Conservation (phyloP, 495 filamentous ascomycete species). For the Podospora bellae-mahoneyi region DNA sequence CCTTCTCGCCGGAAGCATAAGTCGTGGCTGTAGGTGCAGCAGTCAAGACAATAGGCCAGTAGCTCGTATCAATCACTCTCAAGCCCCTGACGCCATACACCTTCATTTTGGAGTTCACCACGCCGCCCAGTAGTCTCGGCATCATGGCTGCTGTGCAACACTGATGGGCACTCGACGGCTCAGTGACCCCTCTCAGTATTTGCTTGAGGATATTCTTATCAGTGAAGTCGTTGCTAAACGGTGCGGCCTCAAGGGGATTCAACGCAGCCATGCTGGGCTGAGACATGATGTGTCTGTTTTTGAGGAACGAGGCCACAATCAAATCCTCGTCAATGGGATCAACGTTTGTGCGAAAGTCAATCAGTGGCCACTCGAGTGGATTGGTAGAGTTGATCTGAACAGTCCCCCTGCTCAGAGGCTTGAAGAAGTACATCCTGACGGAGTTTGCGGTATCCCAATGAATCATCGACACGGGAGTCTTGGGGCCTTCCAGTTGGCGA, state of each 20-base stretch:
- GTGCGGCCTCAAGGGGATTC: conserved; percentile 35
- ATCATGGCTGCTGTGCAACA: conserved; percentile 50
- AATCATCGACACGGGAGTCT: conserved; percentile 26
- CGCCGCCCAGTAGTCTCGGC: conserved; percentile 37
- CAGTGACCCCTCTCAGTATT: conserved; percentile 29
- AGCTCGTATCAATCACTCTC: conserved; percentile 37
- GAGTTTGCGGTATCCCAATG: conserved; percentile 38
- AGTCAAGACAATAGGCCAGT: conserved; percentile 41
- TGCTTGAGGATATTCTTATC: conserved; percentile 28
- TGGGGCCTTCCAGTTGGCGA: conserved; percentile 23
- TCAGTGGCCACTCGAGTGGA: conserved; percentile 32
- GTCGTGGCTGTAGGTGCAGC: conserved; percentile 47
- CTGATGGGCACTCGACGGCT: conserved; percentile 33
- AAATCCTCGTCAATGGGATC: conserved; percentile 37
- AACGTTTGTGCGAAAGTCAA: conserved; percentile 36
- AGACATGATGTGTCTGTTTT: conserved; percentile 39
- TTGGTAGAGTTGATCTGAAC: conserved; percentile 41
- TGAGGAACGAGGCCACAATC: conserved; percentile 32
- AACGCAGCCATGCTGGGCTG: conserved; percentile 41
- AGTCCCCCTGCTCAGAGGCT: conserved; percentile 43
- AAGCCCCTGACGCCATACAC: conserved; percentile 50
- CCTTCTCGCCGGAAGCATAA: conserved; percentile 53
- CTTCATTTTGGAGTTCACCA: conserved; percentile 46
- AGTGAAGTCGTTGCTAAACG: conserved; percentile 26
- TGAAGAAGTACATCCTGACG: conserved; percentile 35